Base-by-base conservation (phyloP, 1,139 yeast species). In the Yamadazyma kanchanaburiensis region DNA sequence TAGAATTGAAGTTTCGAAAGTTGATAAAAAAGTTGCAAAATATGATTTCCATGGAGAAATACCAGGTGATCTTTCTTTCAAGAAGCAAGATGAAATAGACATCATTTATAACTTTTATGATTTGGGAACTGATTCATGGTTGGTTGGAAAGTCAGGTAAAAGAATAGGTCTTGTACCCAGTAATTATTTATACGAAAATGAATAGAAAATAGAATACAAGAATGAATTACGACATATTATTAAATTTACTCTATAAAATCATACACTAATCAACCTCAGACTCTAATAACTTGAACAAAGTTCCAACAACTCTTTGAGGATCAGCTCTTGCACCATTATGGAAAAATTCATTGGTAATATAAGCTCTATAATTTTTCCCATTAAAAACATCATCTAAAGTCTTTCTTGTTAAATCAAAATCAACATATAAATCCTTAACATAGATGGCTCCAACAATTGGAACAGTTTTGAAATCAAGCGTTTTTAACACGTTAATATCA, bases 371-470 rank as follows among this genome's bases (percentile, higher is more conserved):
- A 38, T 60, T 67, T 25, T 48, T 45, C 5, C 51, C 53, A 11
- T 51, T 43, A 46, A 58, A 68, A 19, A 48, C 48, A 3, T 43
- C 40, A 13, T 51, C 39, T 35, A 66, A 52, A 30, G 64, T 64
- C 38, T 45, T 40, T 46, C 57, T 55, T n/a, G 64, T 50, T 15
- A 70, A 38, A 17, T 61, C 59, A 37, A 70, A 70, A 41, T 74
- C 80, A 22, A 75, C 81, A 42, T 73, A 75, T 42, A 69, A 74
- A 45, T 75, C 82, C 36, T 65, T 54, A 28, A 53, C 58, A 43
- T 73, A 75, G 2, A 72, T 54, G 4, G 76, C 71, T 3, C 77
- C 76, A 10, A 63, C 76, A 13, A 76, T 64, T 2, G 77, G 77
- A 9, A 74, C 60, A n/a, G 51, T 38, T 1, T 50, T 51, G 55